Evolutionary conservation across 2,329 filamentous ascomycete genomes (phyloP).

Genomic region (Lachnellula cervina): DNA sequence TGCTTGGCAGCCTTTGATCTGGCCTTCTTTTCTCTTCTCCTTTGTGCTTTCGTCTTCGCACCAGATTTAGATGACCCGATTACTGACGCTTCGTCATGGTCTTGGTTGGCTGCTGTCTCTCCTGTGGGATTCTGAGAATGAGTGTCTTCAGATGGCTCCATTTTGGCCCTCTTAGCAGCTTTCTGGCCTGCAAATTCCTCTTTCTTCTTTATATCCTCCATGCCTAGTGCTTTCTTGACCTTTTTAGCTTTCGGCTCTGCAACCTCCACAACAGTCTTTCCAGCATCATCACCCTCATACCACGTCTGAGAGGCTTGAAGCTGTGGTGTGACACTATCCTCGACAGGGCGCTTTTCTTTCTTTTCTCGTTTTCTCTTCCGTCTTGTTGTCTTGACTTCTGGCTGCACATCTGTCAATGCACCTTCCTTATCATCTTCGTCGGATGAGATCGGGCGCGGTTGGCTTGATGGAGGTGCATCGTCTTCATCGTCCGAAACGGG

Average conservation of each 20-base stretch:
- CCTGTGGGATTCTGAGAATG: not conserved
- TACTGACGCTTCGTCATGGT: not conserved
- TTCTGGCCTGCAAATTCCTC: not conserved
- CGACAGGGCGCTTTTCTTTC: not conserved
- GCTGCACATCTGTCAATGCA: not conserved
- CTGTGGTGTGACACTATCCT: not conserved
- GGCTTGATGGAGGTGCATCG: conserved; percentile 15
- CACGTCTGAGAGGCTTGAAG: not conserved
- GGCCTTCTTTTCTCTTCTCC: not conserved
- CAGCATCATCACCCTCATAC: not conserved
- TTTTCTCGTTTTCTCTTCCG: not conserved
- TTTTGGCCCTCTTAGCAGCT: not conserved
- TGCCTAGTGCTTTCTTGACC: not conserved
- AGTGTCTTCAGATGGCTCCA: not conserved
- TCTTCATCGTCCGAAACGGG: not conserved
- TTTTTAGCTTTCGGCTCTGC: not conserved
- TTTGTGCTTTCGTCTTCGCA: not conserved
- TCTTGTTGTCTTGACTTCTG: not conserved
- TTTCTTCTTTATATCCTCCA: conserved; percentile 3
- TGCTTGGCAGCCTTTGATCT: not conserved
- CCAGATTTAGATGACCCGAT: not conserved
- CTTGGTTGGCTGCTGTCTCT: not conserved
- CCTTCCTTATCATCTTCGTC: conserved; percentile 1
- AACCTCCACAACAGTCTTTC: not conserved
- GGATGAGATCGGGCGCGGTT: conserved; percentile 11